phyloP scores from a whole-genome alignment of 2,329 filamentous ascomycete species.

The Trichocomaceae sp. region DNA sequence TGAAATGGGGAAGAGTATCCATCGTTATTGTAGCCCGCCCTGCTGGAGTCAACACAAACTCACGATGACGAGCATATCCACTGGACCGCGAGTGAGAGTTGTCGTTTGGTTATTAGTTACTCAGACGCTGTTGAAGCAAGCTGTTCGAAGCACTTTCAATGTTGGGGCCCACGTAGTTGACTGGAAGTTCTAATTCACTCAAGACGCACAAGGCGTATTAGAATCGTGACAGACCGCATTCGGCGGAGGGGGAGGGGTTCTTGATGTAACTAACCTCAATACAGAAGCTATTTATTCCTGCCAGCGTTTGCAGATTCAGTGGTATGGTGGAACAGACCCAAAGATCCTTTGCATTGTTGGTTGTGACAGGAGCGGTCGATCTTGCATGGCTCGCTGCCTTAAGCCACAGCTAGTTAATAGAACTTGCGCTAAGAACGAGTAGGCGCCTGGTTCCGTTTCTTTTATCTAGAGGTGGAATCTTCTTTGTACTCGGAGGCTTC shows the following conservation, averaged over 20 bases:
- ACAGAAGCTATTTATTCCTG: constrained; percentile 29
- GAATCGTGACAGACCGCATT: background rate
- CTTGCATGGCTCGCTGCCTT: too few species aligned
- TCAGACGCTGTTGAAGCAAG: constrained; percentile 4
- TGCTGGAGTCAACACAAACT: constrained; percentile 28
- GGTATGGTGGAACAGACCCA: constrained; percentile 35
- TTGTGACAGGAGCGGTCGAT: constrained; percentile 20
- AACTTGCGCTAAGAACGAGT: too few species aligned
- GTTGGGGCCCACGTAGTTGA: constrained; percentile 27
- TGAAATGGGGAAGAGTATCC: constrained; percentile 26
- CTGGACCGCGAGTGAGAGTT: background rate
- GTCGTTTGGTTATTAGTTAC: background rate
- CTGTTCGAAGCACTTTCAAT: constrained; percentile 15
- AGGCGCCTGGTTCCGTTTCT: too few species aligned
- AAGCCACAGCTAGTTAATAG: too few species aligned
- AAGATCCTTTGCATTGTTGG: constrained; percentile 30
- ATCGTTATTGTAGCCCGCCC: constrained; percentile 35
- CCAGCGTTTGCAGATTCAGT: constrained; percentile 30
- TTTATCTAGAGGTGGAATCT: too few species aligned
- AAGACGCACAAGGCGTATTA: constrained; percentile 1
- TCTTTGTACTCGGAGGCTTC: too few species aligned
- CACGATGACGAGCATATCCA: constrained; percentile 5
- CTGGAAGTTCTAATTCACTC: constrained; percentile 27
- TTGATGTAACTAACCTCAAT: constrained; percentile 27
- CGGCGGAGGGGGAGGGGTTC: background rate